A percentile compares a stretch with the other conserved stretches of the same genome.
These are phyloP conservation scores for Candida manassasensis DNA, from an alignment of 805 yeast genomes.

Conservation along the genomic window DNA sequence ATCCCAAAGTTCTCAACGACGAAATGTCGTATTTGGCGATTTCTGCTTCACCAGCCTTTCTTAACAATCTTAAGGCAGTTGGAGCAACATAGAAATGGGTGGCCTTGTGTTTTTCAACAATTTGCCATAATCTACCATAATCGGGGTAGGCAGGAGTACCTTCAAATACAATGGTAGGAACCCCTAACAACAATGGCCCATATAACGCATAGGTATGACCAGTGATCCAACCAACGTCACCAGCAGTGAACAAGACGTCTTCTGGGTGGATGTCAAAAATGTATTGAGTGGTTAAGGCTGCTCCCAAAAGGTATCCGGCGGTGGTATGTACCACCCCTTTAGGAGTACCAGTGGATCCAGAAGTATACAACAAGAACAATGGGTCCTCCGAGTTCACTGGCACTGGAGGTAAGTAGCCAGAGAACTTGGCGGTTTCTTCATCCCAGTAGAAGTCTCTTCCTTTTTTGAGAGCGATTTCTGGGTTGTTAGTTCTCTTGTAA, in stretches of 20 bases:
- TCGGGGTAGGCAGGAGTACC: slow-evolving; percentile 86
- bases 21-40: slow-evolving; percentile 59
- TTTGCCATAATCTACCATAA: slow-evolving; percentile 76
- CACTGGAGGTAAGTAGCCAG: slow-evolving; percentile 67
- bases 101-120: slow-evolving; percentile 64
- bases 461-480: slow-evolving; percentile 43
- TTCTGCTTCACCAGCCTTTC: slow-evolving; percentile 66
- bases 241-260: slow-evolving; percentile 78
- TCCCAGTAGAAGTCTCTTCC: slow-evolving; percentile 78
- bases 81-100: slow-evolving; percentile 84
- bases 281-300: slow-evolving; percentile 68
- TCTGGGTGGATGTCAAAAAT: slow-evolving; percentile 71
- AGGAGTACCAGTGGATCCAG: slow-evolving; percentile 87
- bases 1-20: slow-evolving; percentile 66
- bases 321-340: slow-evolving; percentile 82
- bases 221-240: slow-evolving; percentile 90
- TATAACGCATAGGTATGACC: slow-evolving; percentile 82
- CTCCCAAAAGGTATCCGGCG: slow-evolving; percentile 74
- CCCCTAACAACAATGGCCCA: slow-evolving; percentile 75
- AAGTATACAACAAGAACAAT: slow-evolving; percentile 73
- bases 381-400: slow-evolving; percentile 81
- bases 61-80: slow-evolving; percentile 71
- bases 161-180: slow-evolving; percentile 76
- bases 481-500: slow-evolving; percentile 66
- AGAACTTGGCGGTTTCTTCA: slow-evolving; percentile 59